phyloP scores from a whole-genome alignment of 2,329 filamentous ascomycete genomes.

The Ophiostoma pallidulum region DNA sequence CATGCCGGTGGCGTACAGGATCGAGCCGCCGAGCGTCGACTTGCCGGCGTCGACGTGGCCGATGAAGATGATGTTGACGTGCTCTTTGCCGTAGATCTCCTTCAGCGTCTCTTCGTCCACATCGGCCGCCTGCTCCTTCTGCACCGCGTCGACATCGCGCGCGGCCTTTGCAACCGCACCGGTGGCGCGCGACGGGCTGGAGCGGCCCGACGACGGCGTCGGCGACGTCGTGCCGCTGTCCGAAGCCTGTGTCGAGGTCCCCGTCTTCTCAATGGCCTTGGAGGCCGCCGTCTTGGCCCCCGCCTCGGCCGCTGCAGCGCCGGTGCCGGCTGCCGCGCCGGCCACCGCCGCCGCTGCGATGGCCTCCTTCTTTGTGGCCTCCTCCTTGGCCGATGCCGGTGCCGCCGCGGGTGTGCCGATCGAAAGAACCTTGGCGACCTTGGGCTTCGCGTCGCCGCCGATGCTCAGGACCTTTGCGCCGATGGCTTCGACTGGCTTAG shows the following conservation, averaged over 20 bases:
- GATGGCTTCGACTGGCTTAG: conserved; percentile 46
- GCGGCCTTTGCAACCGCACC: conserved; percentile 39
- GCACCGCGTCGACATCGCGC: conserved; percentile 72
- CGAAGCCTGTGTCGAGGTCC: conserved; percentile 48
- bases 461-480: conserved; percentile 58
- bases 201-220: conserved; percentile 71
- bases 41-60: conserved; percentile 96
- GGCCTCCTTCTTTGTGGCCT: conserved; percentile 4
- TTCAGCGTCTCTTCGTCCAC: conserved; percentile 66
- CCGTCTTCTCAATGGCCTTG: conserved; percentile 88
- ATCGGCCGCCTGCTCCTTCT: conserved; percentile 70
- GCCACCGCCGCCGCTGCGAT: conserved; percentile 8
- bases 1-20: conserved; percentile 92
- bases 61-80: conserved; percentile 93
- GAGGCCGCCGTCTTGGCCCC: conserved; percentile 76
- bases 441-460: conserved; percentile 43
- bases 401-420: conserved; percentile 40
- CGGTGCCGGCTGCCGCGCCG: conserved; percentile 24
- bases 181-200: conserved; percentile 58
- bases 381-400: conserved; percentile 32
- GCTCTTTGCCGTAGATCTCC: conserved; percentile 92
- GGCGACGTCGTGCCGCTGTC: conserved; percentile 68
- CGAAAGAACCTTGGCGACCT: conserved; percentile 63
- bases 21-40: conserved; percentile 87
- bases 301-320: conserved; percentile 37